phyloP scores from a whole-genome alignment of 1,139 yeast genomes.

The Yamadazyma diddensiae region DNA sequence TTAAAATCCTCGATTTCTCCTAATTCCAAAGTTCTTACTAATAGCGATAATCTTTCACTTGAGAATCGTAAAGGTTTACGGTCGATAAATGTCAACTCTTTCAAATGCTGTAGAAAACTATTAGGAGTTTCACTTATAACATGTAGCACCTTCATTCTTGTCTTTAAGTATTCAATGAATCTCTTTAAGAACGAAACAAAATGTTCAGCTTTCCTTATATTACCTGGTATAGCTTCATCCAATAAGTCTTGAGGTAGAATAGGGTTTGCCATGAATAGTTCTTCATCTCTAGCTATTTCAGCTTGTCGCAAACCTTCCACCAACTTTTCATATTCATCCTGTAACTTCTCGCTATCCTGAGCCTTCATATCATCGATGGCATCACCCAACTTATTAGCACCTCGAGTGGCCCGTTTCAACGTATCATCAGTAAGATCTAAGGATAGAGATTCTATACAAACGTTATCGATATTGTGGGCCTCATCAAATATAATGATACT shows the following conservation, averaged over 20 bases:
- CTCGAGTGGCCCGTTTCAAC: conserved; percentile 48
- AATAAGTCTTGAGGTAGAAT: conserved; percentile 79
- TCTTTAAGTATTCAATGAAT: conserved; percentile 89
- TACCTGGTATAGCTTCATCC: conserved; percentile 92
- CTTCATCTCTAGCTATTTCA: conserved; percentile 73
- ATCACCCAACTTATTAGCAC: conserved; percentile 72
- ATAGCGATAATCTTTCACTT: conserved; percentile 81
- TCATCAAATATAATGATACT: conserved; percentile 95
- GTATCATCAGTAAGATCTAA: conserved; percentile 62
- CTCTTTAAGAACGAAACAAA: conserved; percentile 89
- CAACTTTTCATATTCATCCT: conserved; percentile 84
- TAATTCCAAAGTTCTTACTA: conserved; percentile 86
- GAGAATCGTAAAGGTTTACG: conserved; percentile 88
- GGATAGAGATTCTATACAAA: conserved; percentile 92
- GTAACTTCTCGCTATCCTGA: conserved; percentile 78
- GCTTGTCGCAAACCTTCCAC: conserved; percentile 86
- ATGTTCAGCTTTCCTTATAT: conserved; percentile 94
- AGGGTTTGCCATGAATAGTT: conserved; percentile 83
- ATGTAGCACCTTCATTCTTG: conserved; percentile 95
- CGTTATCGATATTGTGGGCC: conserved; percentile 98
- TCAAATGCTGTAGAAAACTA: conserved; percentile 87
- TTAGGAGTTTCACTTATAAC: conserved; percentile 96
- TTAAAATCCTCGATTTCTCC: conserved; percentile 87
- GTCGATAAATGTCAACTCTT: conserved; percentile 90
- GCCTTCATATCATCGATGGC: conserved; percentile 81